Evolutionary conservation across 768 basidiomycete species (phyloP).

Genomic region (Nidularia sp.): DNA sequence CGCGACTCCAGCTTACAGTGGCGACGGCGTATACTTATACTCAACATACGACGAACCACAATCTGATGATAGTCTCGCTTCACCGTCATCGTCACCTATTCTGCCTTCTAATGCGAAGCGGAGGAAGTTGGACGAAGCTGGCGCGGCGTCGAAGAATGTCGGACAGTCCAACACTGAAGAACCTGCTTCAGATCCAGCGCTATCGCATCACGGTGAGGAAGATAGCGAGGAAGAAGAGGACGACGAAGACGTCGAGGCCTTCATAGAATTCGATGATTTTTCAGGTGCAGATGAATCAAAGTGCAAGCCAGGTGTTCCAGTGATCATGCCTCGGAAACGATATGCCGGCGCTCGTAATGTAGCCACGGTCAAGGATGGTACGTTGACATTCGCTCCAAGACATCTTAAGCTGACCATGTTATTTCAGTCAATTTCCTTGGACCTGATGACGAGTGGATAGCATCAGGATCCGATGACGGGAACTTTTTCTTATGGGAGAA

Average conservation of each 20-base stretch:
- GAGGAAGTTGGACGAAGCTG: not conserved
- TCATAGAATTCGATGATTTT: slow-evolving; percentile 12
- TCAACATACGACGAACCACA: slow-evolving; percentile 64
- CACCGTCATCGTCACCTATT: slow-evolving; percentile 19
- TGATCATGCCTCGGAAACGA: slow-evolving; percentile 58
- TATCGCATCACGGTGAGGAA: not conserved
- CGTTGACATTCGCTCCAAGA: slow-evolving; percentile 14
- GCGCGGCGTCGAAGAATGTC: slow-evolving; percentile 6
- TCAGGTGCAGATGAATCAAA: slow-evolving; percentile 17
- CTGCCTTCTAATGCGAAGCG: slow-evolving; percentile 18
- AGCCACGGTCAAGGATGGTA: slow-evolving; percentile 85
- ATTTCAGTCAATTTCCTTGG: slow-evolving; percentile 81
- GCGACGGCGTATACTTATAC: slow-evolving; percentile 69
- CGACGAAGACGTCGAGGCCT: slow-evolving; percentile 24
- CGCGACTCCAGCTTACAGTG: slow-evolving; percentile 55
- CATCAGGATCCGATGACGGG: slow-evolving; percentile 85
- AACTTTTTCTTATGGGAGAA: slow-evolving; percentile 89
- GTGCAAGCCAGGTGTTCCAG: slow-evolving; percentile 34
- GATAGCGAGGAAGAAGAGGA: slow-evolving; percentile 20
- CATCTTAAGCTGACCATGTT: not conserved
- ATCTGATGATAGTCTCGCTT: slow-evolving; percentile 11
- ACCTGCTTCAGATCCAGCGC: slow-evolving; percentile 3
- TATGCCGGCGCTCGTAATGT: slow-evolving; percentile 75
- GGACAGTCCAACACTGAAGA: slow-evolving; percentile 13
- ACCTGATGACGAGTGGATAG: slow-evolving; percentile 69